These are phyloP conservation scores for Akebia trifoliata DNA, from an alignment of 164 flowering plant genomes.

Conservation along the genomic window DNA sequence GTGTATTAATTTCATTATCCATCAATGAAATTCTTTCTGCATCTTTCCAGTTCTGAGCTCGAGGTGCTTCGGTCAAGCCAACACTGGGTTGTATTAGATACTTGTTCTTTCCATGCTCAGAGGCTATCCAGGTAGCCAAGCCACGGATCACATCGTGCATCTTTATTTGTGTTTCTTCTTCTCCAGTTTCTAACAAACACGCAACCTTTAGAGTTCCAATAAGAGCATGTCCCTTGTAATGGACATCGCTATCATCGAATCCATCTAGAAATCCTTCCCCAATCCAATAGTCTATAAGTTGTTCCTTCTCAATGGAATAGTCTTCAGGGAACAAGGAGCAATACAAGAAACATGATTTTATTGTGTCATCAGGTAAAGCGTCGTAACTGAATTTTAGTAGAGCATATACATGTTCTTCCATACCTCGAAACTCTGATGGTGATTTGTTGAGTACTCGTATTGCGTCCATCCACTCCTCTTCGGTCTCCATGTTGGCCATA, in stretches of 20 bases:
- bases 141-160: slow-evolving; percentile 35
- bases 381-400: slow-evolving; percentile 31
- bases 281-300: slow-evolving; percentile 24
- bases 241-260: slow-evolving; percentile 14
- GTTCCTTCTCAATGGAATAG: slow-evolving; percentile 21
- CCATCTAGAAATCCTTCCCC: slow-evolving; percentile 18
- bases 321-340: slow-evolving; percentile 32
- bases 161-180: slow-evolving; percentile 25
- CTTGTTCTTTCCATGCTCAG: slow-evolving; percentile 15
- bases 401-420: slow-evolving; percentile 27
- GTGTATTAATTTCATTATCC: slow-evolving; percentile 21
- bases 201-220: slow-evolving; percentile 30
- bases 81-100: slow-evolving; percentile 23
- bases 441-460: slow-evolving; percentile 20
- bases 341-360: slow-evolving; percentile 8
- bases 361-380: slow-evolving; percentile 15
- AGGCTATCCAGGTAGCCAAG: slow-evolving; percentile 28
- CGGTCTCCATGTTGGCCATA: slow-evolving; percentile 28
- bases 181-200: slow-evolving; percentile 30
- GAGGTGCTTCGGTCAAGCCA: slow-evolving; percentile 25
- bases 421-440: slow-evolving; percentile 26
- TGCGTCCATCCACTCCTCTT: slow-evolving; percentile 28
- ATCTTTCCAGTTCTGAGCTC: slow-evolving; percentile 21
- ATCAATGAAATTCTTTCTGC: slow-evolving; percentile 14
- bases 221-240: slow-evolving; percentile 23